Base-by-base conservation (phyloP, 192 early-diverging fungal species). In the Jimgerdemannia lactiflua region DNA sequence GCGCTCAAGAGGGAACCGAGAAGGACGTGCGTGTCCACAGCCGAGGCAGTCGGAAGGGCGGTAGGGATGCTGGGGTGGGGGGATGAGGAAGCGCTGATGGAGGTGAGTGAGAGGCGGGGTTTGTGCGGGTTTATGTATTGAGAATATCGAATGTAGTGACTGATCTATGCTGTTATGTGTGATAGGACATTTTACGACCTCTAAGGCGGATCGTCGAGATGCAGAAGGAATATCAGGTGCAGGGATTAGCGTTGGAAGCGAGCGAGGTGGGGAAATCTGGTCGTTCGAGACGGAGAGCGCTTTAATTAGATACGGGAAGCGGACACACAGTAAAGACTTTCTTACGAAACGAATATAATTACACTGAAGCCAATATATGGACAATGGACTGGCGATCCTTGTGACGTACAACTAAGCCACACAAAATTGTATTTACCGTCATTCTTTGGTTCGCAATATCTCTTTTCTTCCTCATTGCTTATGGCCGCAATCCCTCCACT, bases 1-100 rank as follows among this genome's bases (percentile, higher is more conserved):
- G 71, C 71, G 11, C 77, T 82, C n/a, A 82, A 82, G 68, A 76
- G 74, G 17, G 80, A 82, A 18, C 80, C 80, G 63, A 78, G 76
- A 70, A 18, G 42, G 11, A 78, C 73, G 0, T 82, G 78, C 40
- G 78, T 77, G 11, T 82, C 80, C 42, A 82, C 80, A 14, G 80
- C 77, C 4, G 80, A 82, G 41, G 80, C 80, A 3, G 80, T 82
- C 0, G 75, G 80, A 20, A 77, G 78, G 17, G 80, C 80, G 0
- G 77, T 82, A 0, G 80, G 77, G 3, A 65, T 82, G 0, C 49
- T 82, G 4, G 80, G 80, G 8, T 82, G 80, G 80, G 49, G 49
- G 49, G 49, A 59, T 59, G 49, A 59, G 49, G 49, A 59, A 2
- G 49, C 14, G 14, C 49, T 59, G 49, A 59, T 59, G 14, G 49